Conservation (phyloP, 805 yeast genomes). For the Kuraishia capsulata region DNA sequence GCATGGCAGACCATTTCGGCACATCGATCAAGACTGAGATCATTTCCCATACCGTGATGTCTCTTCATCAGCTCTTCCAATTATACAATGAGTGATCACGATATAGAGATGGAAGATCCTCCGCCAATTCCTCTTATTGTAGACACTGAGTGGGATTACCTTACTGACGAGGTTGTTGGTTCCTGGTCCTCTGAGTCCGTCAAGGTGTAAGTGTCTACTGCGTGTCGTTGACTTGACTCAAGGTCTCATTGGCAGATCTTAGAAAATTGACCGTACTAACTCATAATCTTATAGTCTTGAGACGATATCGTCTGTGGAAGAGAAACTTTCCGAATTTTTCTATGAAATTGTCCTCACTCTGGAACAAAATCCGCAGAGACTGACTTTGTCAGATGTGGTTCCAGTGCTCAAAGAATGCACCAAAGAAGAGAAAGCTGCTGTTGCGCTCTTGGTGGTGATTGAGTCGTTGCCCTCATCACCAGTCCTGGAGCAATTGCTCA, state of each 20-base stretch:
- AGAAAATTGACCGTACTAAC: no score
- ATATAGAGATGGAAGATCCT: background rate
- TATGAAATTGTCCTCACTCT: constrained; percentile 1
- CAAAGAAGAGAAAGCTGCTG: background rate
- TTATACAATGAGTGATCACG: no score
- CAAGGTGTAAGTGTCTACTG: background rate
- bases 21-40: no score
- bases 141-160: background rate
- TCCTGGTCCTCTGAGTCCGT: background rate
- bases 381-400: constrained; percentile 7
- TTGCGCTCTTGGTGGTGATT: constrained; percentile 13
- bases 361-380: constrained; percentile 3
- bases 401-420: constrained; percentile 1
- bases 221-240: background rate
- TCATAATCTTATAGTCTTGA: background rate
- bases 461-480: constrained; percentile 15
- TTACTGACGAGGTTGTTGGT: constrained; percentile 1
- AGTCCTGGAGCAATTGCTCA: constrained; percentile 11
- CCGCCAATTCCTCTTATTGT: background rate
- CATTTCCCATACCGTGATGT: no score
- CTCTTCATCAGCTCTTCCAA: no score
- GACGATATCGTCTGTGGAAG: background rate
- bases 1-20: no score
- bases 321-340: background rate
- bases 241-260: no score